Evolutionary conservation across 148 eudicot species (phyloP).

Genomic region (Talinum fruticosum): DNA sequence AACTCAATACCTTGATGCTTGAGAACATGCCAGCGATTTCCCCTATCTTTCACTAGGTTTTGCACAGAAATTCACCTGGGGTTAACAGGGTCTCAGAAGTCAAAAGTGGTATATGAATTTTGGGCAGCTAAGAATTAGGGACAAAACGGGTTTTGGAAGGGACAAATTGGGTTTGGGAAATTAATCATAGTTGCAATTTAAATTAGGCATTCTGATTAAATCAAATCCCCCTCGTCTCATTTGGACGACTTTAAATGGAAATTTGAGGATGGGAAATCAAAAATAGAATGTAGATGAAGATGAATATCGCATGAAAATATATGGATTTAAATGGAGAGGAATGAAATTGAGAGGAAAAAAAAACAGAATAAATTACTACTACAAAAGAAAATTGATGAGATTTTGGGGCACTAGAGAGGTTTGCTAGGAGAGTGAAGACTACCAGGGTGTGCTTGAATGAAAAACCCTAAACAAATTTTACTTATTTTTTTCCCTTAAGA

Average conservation of each 20-base stretch:
- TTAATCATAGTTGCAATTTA: constrained; percentile 3
- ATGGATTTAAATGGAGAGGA: constrained; percentile 18
- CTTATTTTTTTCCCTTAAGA: not conserved
- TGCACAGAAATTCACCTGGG: constrained; percentile 15
- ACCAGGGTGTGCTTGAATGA: constrained; percentile 18
- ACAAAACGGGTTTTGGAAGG: no score
- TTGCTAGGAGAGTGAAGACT: constrained; percentile 1
- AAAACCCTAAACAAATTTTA: constrained; percentile 24
- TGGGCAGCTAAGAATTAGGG: constrained; percentile 17
- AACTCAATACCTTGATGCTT: constrained; percentile 24
- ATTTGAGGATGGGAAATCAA: constrained; percentile 8
- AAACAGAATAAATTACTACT: constrained; percentile 5
- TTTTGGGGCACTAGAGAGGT: constrained; percentile 10
- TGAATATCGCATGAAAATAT: constrained; percentile 9
- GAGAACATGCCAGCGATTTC: constrained; percentile 27
- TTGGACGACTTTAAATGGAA: not conserved
- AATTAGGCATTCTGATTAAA: not conserved
- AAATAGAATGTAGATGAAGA: not conserved
- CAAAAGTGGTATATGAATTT: constrained; percentile 9
- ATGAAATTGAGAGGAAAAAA: constrained; percentile 11
- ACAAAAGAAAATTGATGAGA: not conserved
- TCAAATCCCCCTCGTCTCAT: no score
- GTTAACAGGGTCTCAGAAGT: not conserved
- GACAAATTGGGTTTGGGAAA: constrained; percentile 9
- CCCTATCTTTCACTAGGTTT: not conserved